phyloP scores from a whole-genome alignment of 768 basidiomycete genomes.

The Mycena chlorophos region DNA sequence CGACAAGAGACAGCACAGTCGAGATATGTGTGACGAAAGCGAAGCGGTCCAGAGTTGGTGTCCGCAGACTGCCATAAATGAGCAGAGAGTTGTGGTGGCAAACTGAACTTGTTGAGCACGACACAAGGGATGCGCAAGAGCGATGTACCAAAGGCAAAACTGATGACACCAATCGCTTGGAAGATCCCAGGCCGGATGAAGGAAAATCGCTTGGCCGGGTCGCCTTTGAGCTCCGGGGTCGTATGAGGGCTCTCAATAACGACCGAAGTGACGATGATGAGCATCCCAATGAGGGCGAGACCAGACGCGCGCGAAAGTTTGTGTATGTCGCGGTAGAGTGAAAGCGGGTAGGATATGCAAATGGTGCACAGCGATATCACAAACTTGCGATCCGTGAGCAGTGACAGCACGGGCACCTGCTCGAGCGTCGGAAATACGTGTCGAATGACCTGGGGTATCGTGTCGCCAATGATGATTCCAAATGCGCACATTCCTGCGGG shows the following conservation, averaged over 20 bases:
- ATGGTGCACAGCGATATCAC: slow-evolving; percentile 85
- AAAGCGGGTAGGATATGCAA: slow-evolving; percentile 90
- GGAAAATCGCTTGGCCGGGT: slow-evolving; percentile 71
- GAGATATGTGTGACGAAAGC: slow-evolving; percentile 91
- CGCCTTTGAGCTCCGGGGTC: slow-evolving; percentile 72
- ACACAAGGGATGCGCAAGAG: neutral
- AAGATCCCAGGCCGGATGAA: slow-evolving; percentile 80
- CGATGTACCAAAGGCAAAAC: slow-evolving; percentile 74
- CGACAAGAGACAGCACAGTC: slow-evolving; percentile 77
- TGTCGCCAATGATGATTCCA: slow-evolving; percentile 97
- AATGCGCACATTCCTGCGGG: slow-evolving; percentile 94
- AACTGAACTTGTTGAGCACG: slow-evolving; percentile 42
- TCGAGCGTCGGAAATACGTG: slow-evolving; percentile 74
- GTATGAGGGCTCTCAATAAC: slow-evolving; percentile 80
- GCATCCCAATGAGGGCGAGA: slow-evolving; percentile 89
- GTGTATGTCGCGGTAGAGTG: slow-evolving; percentile 95
- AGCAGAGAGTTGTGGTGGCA: slow-evolving; percentile 97
- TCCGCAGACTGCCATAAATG: slow-evolving; percentile 91
- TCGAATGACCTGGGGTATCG: slow-evolving; percentile 91
- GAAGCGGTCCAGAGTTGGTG: slow-evolving; percentile 93
- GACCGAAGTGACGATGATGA: slow-evolving; percentile 87
- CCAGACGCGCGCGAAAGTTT: slow-evolving; percentile 92
- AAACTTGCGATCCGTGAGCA: slow-evolving; percentile 86
- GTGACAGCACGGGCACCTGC: slow-evolving; percentile 67
- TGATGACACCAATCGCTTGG: slow-evolving; percentile 96